phyloP scores from a whole-genome alignment of 139 green algal genomes.

The Chlorokybus atmophyticus region DNA sequence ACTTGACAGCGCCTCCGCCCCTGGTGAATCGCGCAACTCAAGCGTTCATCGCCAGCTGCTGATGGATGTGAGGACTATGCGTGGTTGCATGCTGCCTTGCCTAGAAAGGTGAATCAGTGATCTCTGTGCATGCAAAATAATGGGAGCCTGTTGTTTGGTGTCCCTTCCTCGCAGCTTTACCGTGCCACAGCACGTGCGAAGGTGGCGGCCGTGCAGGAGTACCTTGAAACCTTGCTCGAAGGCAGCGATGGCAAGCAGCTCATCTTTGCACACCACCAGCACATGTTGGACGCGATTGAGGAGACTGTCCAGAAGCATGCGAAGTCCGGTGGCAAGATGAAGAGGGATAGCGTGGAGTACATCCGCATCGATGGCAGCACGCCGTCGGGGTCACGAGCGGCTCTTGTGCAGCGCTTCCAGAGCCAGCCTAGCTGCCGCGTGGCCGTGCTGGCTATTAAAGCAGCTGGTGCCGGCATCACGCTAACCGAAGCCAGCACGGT shows the following conservation, averaged over 20 bases:
- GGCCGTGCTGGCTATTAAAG: slow-evolving; percentile 34
- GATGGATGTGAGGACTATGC: too few species aligned
- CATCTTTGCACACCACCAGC: slow-evolving; percentile 81
- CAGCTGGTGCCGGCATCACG: slow-evolving; percentile 66
- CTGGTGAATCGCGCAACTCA: too few species aligned
- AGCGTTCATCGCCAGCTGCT: too few species aligned
- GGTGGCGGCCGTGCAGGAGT: slow-evolving; percentile 42
- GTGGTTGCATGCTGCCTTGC: too few species aligned
- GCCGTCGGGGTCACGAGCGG: slow-evolving; percentile 25
- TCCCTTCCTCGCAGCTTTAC: slow-evolving; percentile 39
- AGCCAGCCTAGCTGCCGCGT: slow-evolving; percentile 2
- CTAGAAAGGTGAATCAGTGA: too few species aligned
- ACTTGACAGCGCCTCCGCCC: too few species aligned
- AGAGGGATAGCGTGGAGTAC: slow-evolving; percentile 20
- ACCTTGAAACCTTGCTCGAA: slow-evolving; percentile 48
- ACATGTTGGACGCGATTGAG: slow-evolving; percentile 62
- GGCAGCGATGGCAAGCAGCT: slow-evolving; percentile 67
- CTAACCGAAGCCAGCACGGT: slow-evolving; percentile 44
- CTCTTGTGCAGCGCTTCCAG: slow-evolving; percentile 37
- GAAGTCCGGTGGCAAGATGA: neutral
- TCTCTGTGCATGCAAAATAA: too few species aligned
- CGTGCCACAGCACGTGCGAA: slow-evolving; percentile 50
- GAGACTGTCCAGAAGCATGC: slow-evolving; percentile 2
- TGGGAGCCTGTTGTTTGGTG: too few species aligned
- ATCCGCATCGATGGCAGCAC: slow-evolving; percentile 75